A percentile compares a stretch with the other conserved stretches of the same genome.
These are phyloP conservation scores for Colletotrichum tamarilloi DNA, from an alignment of 2,329 filamentous ascomycete species.

Conservation along the genomic window DNA sequence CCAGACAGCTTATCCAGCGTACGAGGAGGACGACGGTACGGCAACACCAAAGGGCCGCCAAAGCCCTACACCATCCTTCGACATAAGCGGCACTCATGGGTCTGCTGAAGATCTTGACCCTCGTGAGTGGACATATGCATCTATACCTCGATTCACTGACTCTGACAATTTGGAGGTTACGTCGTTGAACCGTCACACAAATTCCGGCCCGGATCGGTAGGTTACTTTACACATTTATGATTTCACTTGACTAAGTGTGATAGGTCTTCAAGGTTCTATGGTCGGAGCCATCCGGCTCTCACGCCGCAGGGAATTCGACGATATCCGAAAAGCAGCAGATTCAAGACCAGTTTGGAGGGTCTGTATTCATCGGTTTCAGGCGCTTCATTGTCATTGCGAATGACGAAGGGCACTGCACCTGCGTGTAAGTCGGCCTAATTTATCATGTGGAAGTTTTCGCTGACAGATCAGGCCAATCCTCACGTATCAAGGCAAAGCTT, in stretches of 20 bases:
- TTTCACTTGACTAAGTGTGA: neutral
- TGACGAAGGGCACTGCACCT: conserved; percentile 63
- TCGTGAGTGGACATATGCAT: conserved; percentile 43
- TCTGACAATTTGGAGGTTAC: conserved; percentile 48
- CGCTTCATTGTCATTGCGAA: conserved; percentile 66
- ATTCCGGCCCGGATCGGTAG: conserved; percentile 56
- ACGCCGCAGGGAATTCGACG: conserved; percentile 43
- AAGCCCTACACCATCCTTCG: neutral
- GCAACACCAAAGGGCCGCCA: conserved; percentile 37
- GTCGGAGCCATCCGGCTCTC: conserved; percentile 60
- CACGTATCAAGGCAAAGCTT: conserved; percentile 64
- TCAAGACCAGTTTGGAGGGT: conserved; percentile 48
- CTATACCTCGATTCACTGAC: too few relatives aligned
- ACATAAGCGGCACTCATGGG: conserved; percentile 26
- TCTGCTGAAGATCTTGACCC: conserved; percentile 44
- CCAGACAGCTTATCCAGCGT: conserved; percentile 23
- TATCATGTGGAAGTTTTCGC: neutral
- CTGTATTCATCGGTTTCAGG: conserved; percentile 61
- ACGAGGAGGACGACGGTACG: conserved; percentile 43
- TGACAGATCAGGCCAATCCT: conserved; percentile 59
- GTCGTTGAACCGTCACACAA: conserved; percentile 49
- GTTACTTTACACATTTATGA: conserved; percentile 8
- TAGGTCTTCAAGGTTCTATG: conserved; percentile 68
- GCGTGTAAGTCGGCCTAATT: conserved; percentile 58
- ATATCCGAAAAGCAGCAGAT: conserved; percentile 48